These are phyloP conservation scores for Tilletia setariae DNA, from an alignment of 1,284 basidiomycete genomes.

Conservation along the genomic window DNA sequence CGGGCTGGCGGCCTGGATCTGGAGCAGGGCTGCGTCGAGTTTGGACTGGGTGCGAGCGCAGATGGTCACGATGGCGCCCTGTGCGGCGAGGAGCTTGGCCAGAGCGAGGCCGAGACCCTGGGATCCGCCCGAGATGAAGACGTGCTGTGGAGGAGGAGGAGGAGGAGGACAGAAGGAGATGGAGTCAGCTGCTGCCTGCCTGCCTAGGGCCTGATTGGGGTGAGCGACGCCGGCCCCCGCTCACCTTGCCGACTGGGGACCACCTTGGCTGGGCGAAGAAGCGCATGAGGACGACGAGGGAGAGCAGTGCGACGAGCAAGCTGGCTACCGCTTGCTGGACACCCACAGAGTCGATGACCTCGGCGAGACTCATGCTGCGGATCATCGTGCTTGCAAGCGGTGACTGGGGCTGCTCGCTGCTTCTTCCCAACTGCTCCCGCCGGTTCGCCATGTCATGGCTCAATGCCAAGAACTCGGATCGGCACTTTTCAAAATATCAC, in stretches of 20 bases:
- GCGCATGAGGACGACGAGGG: not conserved
- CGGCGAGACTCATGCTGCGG: too few relatives aligned
- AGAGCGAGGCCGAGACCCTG: slow-evolving; percentile 73
- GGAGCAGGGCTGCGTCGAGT: slow-evolving; percentile 63
- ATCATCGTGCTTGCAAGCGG: too few relatives aligned
- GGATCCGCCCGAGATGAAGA: slow-evolving; percentile 73
- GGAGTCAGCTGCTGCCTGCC: too few relatives aligned
- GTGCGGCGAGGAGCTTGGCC: slow-evolving; percentile 66
- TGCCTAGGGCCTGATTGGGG: too few relatives aligned
- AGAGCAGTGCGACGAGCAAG: not conserved
- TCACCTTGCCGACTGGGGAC: not conserved
- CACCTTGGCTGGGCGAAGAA: not conserved
- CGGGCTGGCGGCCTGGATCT: slow-evolving; percentile 61
- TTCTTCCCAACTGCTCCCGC: too few relatives aligned
- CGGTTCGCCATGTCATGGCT: too few relatives aligned
- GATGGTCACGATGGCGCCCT: slow-evolving; percentile 76
- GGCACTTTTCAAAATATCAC: too few relatives aligned
- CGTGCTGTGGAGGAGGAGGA: slow-evolving; percentile 25
- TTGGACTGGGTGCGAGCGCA: slow-evolving; percentile 69
- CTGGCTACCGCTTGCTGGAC: not conserved
- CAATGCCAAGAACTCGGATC: too few relatives aligned
- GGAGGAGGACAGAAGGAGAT: not conserved
- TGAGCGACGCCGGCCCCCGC: too few relatives aligned
- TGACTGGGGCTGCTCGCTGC: too few relatives aligned
- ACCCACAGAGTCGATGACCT: too few relatives aligned